Base-by-base conservation (phyloP, 441 rosid genomes). In the Gossypium schwendimanii region DNA sequence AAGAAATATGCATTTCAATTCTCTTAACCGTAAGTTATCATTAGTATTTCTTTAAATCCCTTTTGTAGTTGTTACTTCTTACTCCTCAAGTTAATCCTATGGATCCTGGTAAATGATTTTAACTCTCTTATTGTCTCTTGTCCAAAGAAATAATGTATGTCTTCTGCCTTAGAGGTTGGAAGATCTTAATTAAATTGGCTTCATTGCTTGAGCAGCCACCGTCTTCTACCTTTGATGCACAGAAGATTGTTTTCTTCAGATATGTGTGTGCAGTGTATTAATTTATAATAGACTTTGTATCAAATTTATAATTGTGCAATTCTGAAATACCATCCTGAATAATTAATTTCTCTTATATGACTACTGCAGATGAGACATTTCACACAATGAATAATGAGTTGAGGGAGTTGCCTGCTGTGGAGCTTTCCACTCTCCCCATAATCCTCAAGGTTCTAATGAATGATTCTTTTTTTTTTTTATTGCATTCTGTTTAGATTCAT, bases 371-470 rank as follows among this genome's bases (percentile, higher is more conserved):
- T 45, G 97, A 93, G 78, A 84, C 97, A 73, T 93, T 89, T 84
- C 98, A 89, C 78, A 81, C 84, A 78, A 80, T 87, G 79, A 87
- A 85, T 76, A 93, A 92, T 69, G 97, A 90, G 73, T 82, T 96
- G 84, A 88, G 92, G 86, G 99, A 96, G 78, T 85, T 96, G 80
- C 99, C 99, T 69, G 85, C 93, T 3, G 89, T 96, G 79, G 99
- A 96, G 80, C 97, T 93, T 81, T 87, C 98, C 50, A 87, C 96
- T 24, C 99, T 96, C 77, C 97, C 94, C 64, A 74, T 90, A 76
- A 84, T 96, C 73, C 92, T 91, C 74, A 96, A 96, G 99, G 99
- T 96, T 78, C 45, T 72, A 63, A 75, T 67, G 15, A 76, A 36
- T 59, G 77, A 63, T 73, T 44, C 67, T 9, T 15, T 47, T 69